phyloP scores from a whole-genome alignment of 208 protist species.

The Acanthamoeba royreba region DNA sequence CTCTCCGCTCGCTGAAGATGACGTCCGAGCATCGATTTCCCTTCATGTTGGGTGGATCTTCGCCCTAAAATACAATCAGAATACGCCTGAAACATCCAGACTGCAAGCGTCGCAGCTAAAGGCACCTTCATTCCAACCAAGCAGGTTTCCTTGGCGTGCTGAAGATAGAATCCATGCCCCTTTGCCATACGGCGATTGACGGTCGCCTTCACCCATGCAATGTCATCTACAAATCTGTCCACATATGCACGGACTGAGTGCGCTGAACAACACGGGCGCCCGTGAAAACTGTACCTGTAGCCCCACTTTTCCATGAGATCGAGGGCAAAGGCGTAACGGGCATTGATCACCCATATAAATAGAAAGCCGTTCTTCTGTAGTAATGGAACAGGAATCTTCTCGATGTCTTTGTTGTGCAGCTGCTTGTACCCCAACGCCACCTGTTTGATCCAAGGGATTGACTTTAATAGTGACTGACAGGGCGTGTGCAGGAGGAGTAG shows the following conservation, averaged over 20 bases:
- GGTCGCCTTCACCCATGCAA: constrained; percentile 78
- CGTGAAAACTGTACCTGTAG: constrained; percentile 53
- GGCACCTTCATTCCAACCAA: constrained; percentile 72
- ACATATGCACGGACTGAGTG: not conserved
- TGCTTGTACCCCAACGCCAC: constrained; percentile 75
- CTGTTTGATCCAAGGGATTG: not conserved
- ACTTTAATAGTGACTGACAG: not conserved
- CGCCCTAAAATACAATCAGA: not conserved
- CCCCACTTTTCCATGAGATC: constrained; percentile 76
- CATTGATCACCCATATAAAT: constrained; percentile 82
- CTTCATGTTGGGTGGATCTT: constrained; percentile 48
- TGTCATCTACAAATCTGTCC: constrained; percentile 67
- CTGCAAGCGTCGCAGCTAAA: not conserved
- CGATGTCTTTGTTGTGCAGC: constrained; percentile 68
- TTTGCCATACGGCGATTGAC: constrained; percentile 75
- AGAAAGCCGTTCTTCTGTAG: constrained; percentile 75
- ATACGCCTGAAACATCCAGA: not conserved
- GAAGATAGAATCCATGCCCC: constrained; percentile 78
- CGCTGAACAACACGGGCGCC: not conserved
- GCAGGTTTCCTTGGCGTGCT: constrained; percentile 81
- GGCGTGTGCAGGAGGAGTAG: not conserved
- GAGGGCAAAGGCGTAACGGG: constrained; percentile 65
- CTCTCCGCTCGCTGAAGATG: constrained; percentile 69
- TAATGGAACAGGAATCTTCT: constrained; percentile 60
- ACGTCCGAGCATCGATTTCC: constrained; percentile 57